A percentile compares a stretch with the other conserved stretches of the same genome.
These are phyloP conservation scores for Ramularia collo-cygni DNA, from an alignment of 2,329 filamentous ascomycete genomes.

Conservation along the genomic window DNA sequence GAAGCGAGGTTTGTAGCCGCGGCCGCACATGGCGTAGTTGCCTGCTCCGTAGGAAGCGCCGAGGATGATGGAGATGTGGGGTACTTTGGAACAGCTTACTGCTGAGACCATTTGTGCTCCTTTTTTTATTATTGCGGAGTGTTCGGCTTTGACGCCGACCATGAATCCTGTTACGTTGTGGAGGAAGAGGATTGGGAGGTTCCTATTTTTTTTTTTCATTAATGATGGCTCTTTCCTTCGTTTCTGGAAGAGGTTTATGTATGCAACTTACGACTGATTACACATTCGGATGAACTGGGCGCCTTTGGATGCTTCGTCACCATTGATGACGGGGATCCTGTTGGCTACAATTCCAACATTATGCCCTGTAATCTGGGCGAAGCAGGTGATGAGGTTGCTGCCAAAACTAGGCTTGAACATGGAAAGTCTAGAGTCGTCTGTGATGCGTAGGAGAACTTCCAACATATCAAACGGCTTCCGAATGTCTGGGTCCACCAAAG, in stretches of 20 bases:
- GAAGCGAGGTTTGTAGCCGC: conserved; percentile 38
- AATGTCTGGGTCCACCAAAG: conserved; percentile 2
- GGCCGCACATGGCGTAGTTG: conserved; percentile 43
- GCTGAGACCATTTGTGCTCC: conserved; percentile 42
- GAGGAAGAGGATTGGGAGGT: conserved; percentile 39
- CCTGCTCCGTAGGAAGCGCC: conserved; percentile 42
- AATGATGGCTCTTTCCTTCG: neutral
- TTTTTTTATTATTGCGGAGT: conserved; percentile 39
- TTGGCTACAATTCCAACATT: conserved; percentile 6
- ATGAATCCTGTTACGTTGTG: conserved; percentile 46
- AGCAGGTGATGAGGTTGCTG: too few species aligned
- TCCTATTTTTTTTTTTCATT: conserved; percentile 22
- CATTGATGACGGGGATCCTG: conserved; percentile 6
- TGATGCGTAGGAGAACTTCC: conserved; percentile 1
- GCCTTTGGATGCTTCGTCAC: conserved; percentile 34
- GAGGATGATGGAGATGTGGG: conserved; percentile 40
- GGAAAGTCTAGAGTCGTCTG: conserved; percentile 1
- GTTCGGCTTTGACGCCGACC: conserved; percentile 42
- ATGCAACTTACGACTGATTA: conserved; percentile 36
- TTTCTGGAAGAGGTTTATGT: too few species aligned
- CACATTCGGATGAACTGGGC: conserved; percentile 41
- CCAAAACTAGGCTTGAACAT: too few species aligned
- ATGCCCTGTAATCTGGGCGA: conserved; percentile 1
- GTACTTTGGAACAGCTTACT: conserved; percentile 38
- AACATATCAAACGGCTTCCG: conserved; percentile 3